Conservation (phyloP, 208 protist genomes). For the Novymonas esmeraldas region DNA sequence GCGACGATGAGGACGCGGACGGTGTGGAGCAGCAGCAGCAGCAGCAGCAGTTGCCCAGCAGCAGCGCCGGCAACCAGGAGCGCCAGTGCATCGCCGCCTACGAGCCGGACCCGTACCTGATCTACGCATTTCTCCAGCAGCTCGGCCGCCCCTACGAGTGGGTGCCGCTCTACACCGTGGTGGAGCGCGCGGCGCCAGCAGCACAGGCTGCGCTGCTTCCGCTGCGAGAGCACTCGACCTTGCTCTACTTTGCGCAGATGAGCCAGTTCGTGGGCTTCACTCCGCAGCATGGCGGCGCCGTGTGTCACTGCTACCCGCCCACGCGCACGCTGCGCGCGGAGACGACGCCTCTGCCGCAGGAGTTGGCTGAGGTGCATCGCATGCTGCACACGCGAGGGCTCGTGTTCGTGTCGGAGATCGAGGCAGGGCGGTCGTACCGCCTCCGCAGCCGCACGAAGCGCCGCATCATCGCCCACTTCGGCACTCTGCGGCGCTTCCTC, state of each 20-base stretch:
- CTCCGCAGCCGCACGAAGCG: constrained; percentile 24
- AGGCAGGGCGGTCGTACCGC: not conserved
- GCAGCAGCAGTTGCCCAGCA: not conserved
- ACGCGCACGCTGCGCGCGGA: constrained; percentile 10
- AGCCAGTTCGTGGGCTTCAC: constrained; percentile 65
- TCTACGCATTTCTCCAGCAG: constrained; percentile 27
- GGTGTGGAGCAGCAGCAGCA: not conserved
- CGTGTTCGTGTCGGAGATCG: constrained; percentile 24
- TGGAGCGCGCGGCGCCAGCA: constrained; percentile 27
- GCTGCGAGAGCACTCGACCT: constrained; percentile 30
- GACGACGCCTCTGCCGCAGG: constrained; percentile 30
- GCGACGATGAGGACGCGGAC: not conserved
- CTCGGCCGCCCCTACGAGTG: constrained; percentile 28
- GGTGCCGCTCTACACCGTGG: constrained; percentile 35
- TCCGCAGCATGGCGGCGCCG: constrained; percentile 35
- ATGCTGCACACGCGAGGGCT: constrained; percentile 2
- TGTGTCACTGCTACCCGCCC: constrained; percentile 18
- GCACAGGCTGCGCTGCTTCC: constrained; percentile 34
- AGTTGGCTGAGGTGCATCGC: constrained; percentile 13
- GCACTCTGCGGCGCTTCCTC: constrained; percentile 30
- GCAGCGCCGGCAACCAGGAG: not conserved
- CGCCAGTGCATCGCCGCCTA: constrained; percentile 32
- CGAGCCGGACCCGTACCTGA: constrained; percentile 47
- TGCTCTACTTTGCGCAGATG: constrained; percentile 72
- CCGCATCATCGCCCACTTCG: constrained; percentile 30